A percentile compares a stretch with the other conserved stretches of the same genome.
Evolutionary conservation across 805 yeast species (phyloP).

Genomic region (Jamesozyma piceae): DNA sequence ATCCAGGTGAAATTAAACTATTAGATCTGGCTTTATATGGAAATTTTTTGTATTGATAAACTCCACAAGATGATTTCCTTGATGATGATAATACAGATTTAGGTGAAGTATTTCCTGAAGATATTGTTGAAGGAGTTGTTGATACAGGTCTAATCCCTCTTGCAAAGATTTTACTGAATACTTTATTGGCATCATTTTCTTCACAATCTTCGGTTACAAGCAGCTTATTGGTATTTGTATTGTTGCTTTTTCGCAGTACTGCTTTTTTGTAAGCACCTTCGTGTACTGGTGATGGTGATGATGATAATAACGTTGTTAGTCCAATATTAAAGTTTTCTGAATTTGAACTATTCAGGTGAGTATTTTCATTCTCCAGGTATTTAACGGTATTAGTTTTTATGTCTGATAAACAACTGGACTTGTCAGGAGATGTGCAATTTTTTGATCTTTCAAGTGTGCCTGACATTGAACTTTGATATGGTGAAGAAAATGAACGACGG

Average conservation of each 20-base stretch:
- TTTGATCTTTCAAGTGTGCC: background rate
- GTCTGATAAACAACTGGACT: too few relatives aligned
- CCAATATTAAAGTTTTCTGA: background rate
- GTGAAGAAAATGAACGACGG: background rate
- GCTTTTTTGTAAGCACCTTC: background rate
- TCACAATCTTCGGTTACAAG: too few relatives aligned
- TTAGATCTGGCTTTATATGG: background rate
- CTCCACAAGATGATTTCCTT: background rate
- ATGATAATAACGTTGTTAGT: background rate
- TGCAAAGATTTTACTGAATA: conserved; percentile 1
- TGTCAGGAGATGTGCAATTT: background rate
- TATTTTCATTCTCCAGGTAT: too few relatives aligned
- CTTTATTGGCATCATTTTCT: conserved; percentile 6
- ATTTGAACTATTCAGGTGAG: too few relatives aligned
- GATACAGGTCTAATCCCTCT: background rate
- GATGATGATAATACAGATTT: background rate
- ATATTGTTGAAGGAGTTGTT: background rate
- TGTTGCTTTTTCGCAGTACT: too few relatives aligned
- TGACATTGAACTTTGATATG: background rate
- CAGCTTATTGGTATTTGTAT: too few relatives aligned
- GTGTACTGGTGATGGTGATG: background rate
- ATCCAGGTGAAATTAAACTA: background rate
- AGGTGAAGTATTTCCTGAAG: background rate
- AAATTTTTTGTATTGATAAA: background rate
- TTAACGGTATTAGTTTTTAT: too few relatives aligned